Evolutionary conservation across 768 basidiomycete genomes (phyloP).

Genomic region (Calvatia gigantea): DNA sequence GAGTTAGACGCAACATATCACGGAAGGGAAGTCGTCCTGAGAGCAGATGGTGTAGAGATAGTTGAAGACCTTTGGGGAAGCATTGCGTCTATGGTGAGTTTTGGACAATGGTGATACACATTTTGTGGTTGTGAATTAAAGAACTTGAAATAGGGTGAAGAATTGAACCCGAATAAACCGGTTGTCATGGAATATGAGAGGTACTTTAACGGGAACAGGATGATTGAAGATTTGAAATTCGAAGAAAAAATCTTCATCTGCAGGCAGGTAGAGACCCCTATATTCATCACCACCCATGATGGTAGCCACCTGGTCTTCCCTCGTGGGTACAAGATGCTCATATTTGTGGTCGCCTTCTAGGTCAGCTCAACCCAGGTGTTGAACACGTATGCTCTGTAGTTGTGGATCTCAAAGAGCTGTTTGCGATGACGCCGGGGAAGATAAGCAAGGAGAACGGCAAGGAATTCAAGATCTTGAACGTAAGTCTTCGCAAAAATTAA

Average conservation of each 20-base stretch:
- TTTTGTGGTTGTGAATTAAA: neutral
- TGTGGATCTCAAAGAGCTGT: neutral
- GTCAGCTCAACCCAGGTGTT: neutral
- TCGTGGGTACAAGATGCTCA: neutral
- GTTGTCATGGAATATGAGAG: neutral
- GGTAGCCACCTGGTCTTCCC: neutral
- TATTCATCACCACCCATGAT: neutral
- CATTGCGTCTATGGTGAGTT: neutral
- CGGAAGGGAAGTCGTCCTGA: neutral
- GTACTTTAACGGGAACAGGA: neutral
- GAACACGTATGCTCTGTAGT: constrained; percentile 1
- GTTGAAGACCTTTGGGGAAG: neutral
- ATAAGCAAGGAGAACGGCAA: neutral
- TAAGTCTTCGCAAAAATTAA: neutral
- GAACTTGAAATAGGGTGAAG: neutral
- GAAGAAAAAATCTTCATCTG: neutral
- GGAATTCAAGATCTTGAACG: neutral
- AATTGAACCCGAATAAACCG: neutral
- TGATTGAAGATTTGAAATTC: neutral
- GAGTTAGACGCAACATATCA: neutral
- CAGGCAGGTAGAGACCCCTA: neutral
- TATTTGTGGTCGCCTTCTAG: neutral
- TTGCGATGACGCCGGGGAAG: neutral
- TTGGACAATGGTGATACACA: neutral
- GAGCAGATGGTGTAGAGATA: neutral